These are phyloP conservation scores for Hortiboletus campestris DNA, from an alignment of 768 basidiomycete species.

Conservation along the genomic window DNA sequence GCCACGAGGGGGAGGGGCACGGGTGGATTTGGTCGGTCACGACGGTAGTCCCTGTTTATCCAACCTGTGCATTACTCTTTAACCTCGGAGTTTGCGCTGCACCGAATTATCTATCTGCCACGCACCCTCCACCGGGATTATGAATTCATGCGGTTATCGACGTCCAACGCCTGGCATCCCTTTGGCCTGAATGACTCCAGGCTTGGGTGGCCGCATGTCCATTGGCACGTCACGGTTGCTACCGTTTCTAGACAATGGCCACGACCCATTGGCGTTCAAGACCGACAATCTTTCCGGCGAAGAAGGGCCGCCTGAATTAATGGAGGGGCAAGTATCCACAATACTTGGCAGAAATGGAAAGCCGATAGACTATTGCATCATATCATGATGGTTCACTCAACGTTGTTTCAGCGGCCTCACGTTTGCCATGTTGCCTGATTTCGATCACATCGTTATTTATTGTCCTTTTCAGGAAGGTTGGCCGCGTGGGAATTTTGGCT, in stretches of 20 bases:
- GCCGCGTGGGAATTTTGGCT: too few relatives aligned
- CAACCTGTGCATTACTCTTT: background rate
- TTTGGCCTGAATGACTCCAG: background rate
- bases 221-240: background rate
- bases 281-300: background rate
- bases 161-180: background rate
- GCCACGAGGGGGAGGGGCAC: constrained; percentile 26
- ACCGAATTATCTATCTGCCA: background rate
- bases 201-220: background rate
- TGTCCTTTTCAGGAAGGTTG: too few relatives aligned
- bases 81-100: background rate
- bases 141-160: background rate
- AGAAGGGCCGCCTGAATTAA: background rate
- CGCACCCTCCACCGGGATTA: background rate
- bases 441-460: background rate
- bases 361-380: background rate
- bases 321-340: background rate
- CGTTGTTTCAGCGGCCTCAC: background rate
- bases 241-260: background rate
- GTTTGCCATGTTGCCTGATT: background rate
- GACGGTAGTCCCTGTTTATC: constrained; percentile 18
- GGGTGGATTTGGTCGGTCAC: constrained; percentile 18
- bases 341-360: background rate
- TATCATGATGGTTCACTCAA: too few relatives aligned
- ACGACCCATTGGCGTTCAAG: background rate